Evolutionary conservation across 352 stramenopile genomes (phyloP).

Genomic region (Phytophthora ohioensis): DNA sequence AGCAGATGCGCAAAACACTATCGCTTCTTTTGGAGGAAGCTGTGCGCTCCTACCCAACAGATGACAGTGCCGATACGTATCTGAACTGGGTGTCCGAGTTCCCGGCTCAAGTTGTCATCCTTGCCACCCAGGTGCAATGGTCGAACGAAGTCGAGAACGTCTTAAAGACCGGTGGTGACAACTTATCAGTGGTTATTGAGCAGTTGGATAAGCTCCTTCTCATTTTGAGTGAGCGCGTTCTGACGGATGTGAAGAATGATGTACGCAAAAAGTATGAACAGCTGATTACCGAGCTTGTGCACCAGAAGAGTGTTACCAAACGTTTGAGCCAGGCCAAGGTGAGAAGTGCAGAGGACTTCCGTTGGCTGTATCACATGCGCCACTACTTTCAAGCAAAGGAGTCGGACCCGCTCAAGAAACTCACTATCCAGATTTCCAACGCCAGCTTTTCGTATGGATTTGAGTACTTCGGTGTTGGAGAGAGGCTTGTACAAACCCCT

Average conservation of each 20-base stretch:
- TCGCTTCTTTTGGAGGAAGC: conserved; percentile 95
- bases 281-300: conserved; percentile 99
- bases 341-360: conserved; percentile 93
- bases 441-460: conserved; percentile 99
- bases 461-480: conserved; percentile 99
- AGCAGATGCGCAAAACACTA: conserved; percentile 97
- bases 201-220: conserved; percentile 90
- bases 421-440: conserved; percentile 98
- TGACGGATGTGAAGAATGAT: conserved; percentile 94
- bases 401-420: conserved; percentile 90
- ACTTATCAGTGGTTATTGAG: conserved; percentile 59
- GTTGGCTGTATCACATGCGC: conserved; percentile 99
- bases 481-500: conserved; percentile 99
- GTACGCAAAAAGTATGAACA: conserved; percentile 99
- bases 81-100: conserved; percentile 98
- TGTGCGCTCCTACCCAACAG: conserved; percentile 80
- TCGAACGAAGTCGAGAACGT: conserved; percentile 94
- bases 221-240: conserved; percentile 97
- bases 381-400: conserved; percentile 96
- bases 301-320: conserved; percentile 98
- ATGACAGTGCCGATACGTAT: conserved; percentile 89
- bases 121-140: conserved; percentile 98
- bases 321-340: conserved; percentile 91
- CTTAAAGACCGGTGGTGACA: conserved; percentile 73
- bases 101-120: conserved; percentile 99